Evolutionary conservation across 371 early-diverging fungal species (phyloP).

Genomic region (Smittium mucronatum): DNA sequence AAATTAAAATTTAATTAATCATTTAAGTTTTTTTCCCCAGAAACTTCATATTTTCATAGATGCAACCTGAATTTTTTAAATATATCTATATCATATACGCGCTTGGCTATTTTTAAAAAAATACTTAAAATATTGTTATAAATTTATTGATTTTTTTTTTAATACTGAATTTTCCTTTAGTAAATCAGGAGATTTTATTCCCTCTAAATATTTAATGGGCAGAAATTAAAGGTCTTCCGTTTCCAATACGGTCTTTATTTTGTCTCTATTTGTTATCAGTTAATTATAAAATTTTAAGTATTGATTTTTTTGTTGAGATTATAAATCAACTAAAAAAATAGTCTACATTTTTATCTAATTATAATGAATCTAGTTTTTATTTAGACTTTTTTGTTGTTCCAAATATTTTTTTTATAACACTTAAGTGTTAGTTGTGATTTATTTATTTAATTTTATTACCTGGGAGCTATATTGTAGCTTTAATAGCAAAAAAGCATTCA

Average conservation of each 20-base stretch:
- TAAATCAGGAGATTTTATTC: background rate
- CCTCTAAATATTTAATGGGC: background rate
- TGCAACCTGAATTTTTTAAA: background rate
- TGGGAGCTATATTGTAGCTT: background rate
- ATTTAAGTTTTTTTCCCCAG: background rate
- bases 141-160: background rate
- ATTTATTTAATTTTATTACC: background rate
- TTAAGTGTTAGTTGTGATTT: background rate
- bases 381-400: background rate
- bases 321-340: background rate
- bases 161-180: background rate
- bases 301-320: background rate
- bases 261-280: background rate
- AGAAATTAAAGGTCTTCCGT: background rate
- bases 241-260: background rate
- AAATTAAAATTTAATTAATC: no score
- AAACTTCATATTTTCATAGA: background rate
- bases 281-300: background rate
- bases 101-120: background rate
- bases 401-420: background rate
- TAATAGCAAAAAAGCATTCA: background rate
- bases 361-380: background rate
- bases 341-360: background rate
- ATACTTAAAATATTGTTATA: background rate
- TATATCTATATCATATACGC: background rate